Conservation (phyloP, 148 eudicot species). For the Cornus kousa region DNA sequence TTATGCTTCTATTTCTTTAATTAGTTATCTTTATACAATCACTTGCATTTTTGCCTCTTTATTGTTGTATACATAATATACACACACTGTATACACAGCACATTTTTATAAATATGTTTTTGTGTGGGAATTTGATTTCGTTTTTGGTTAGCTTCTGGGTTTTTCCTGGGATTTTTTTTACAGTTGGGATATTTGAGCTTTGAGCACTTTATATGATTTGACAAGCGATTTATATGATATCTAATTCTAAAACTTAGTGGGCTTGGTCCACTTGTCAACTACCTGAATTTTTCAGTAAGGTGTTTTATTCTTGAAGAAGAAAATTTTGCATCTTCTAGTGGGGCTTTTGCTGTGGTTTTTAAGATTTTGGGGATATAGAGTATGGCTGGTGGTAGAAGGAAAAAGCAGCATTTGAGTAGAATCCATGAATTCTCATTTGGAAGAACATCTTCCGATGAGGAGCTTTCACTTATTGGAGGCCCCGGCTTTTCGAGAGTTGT, state of each 20-base stretch:
- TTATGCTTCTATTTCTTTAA: background rate
- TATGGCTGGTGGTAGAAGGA: slow-evolving; percentile 33
- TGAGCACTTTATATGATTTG: too few species aligned
- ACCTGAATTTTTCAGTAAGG: background rate
- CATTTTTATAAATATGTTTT: too few species aligned
- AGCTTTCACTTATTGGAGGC: slow-evolving; percentile 36
- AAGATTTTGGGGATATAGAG: slow-evolving; percentile 4
- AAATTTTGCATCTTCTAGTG: background rate
- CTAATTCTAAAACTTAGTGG: background rate
- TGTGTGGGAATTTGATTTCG: background rate
- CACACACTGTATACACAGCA: background rate
- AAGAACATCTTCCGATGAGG: slow-evolving; percentile 26
- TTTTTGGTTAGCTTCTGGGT: background rate
- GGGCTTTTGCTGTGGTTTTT: background rate
- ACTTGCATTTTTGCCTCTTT: background rate
- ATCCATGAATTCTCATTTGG: slow-evolving; percentile 21
- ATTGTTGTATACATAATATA: background rate
- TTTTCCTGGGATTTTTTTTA: background rate
- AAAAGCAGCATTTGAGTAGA: slow-evolving; percentile 32
- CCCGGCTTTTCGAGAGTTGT: slow-evolving; percentile 60
- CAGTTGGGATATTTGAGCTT: background rate
- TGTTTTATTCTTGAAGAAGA: background rate
- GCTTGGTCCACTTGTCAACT: background rate
- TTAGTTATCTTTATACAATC: too few species aligned
- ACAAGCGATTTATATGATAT: too few species aligned